Evolutionary conservation across 805 yeast genomes (phyloP).

Genomic region (Wickerhamiella musiphila): DNA sequence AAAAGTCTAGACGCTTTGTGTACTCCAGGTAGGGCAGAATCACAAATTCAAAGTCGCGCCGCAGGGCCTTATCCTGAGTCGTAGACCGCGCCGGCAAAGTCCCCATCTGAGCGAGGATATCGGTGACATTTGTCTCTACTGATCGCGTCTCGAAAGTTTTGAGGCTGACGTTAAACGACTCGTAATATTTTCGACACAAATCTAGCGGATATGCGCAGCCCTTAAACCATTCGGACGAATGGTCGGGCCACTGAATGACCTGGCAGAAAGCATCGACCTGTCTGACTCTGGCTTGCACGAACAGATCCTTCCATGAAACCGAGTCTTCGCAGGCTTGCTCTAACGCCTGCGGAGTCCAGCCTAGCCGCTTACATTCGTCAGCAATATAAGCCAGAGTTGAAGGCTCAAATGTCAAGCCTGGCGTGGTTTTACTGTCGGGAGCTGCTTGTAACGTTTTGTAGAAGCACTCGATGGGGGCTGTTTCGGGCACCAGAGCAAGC

Average conservation of each 20-base stretch:
- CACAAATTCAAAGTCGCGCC: conserved; percentile 14
- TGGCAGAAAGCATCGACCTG: conserved; percentile 16
- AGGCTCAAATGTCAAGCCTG: conserved; percentile 8
- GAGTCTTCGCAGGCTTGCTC: no score
- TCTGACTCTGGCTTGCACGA: conserved; percentile 17
- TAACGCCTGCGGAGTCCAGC: conserved; percentile 16
- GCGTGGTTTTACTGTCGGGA: conserved; percentile 2
- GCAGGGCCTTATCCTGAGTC: conserved; percentile 10
- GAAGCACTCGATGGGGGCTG: conserved; percentile 12
- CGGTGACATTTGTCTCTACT: conserved; percentile 7
- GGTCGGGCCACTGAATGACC: conserved; percentile 8
- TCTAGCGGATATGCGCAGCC: conserved; percentile 18
- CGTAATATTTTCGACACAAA: conserved; percentile 9
- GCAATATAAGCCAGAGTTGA: conserved; percentile 6
- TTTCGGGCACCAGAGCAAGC: conserved; percentile 19
- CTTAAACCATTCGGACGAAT: conserved; percentile 15
- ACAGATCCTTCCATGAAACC: conserved; percentile 9
- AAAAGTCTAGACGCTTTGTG: conserved; percentile 8
- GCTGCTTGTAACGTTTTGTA: conserved; percentile 4
- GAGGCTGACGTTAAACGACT: conserved; percentile 3
- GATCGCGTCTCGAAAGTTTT: conserved; percentile 11
- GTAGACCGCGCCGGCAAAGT: no score
- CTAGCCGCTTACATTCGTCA: conserved; percentile 6
- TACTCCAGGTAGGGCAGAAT: conserved; percentile 18
- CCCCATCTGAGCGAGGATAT: conserved; percentile 10